Conservation (phyloP, 768 basidiomycete genomes). For the Pleurotus cornucopiae region DNA sequence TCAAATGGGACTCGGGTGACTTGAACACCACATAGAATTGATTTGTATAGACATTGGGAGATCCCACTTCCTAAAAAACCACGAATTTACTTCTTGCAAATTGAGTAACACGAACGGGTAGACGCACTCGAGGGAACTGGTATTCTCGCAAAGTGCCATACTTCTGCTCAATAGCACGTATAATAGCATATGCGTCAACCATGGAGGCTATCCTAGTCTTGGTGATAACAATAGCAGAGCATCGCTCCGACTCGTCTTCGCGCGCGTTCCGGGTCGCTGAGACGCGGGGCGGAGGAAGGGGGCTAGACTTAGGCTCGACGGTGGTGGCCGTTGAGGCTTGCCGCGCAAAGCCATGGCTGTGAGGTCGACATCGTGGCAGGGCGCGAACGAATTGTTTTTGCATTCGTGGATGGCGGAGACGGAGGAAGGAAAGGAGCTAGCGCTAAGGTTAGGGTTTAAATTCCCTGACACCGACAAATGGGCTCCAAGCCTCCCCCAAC, state of each 20-base stretch:
- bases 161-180: slow-evolving; percentile 52
- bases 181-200: slow-evolving; percentile 44
- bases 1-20: slow-evolving; percentile 34
- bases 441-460: slow-evolving; percentile 13
- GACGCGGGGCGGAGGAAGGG: neutral
- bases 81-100: neutral
- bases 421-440: neutral
- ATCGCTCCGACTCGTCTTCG: slow-evolving; percentile 8
- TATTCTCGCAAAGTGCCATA: slow-evolving; percentile 47
- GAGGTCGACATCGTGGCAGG: neutral
- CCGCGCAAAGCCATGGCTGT: neutral
- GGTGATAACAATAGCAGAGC: slow-evolving; percentile 35
- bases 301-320: neutral
- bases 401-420: slow-evolving; percentile 4
- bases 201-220: slow-evolving; percentile 39
- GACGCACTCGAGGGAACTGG: slow-evolving; percentile 35
- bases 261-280: neutral
- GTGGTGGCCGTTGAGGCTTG: neutral
- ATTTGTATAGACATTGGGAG: slow-evolving; percentile 36
- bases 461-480: slow-evolving; percentile 12
- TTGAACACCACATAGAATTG: slow-evolving; percentile 42
- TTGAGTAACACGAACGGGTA: neutral
- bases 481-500: slow-evolving; percentile 4
- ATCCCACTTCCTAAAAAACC: slow-evolving; percentile 41
- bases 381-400: neutral